These are phyloP conservation scores for Protomyces lactucae-debilis DNA, from an alignment of 1,139 yeast species.

Conservation along the genomic window DNA sequence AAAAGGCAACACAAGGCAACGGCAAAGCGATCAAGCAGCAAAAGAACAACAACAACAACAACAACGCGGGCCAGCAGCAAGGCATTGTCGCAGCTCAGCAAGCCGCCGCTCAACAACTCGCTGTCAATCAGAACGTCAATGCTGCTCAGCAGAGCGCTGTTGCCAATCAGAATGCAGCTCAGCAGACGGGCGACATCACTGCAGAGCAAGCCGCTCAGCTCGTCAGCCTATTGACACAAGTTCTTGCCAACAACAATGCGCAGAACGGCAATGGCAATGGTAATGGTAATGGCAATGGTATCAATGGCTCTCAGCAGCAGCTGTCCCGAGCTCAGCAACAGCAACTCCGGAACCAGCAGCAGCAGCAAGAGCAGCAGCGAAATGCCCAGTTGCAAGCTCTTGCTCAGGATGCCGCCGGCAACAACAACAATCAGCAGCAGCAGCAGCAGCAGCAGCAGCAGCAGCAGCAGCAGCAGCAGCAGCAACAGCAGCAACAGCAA, in stretches of 20 bases:
- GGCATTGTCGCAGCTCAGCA: neutral
- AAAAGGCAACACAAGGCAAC: neutral
- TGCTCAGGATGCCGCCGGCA: no score
- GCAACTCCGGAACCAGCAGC: no score
- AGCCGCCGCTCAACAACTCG: neutral
- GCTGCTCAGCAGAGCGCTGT: neutral
- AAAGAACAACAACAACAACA: neutral
- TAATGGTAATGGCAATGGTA: neutral
- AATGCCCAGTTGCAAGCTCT: no score
- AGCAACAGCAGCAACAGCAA: no score
- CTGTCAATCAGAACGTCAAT: neutral
- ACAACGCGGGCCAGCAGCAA: neutral
- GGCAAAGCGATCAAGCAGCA: neutral
- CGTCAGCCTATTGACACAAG: neutral
- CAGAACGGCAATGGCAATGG: neutral
- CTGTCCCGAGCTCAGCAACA: no score
- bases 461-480: no score
- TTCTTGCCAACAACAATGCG: neutral
- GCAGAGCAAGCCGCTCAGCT: neutral
- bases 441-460: no score
- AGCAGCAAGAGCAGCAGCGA: no score
- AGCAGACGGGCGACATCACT: neutral
- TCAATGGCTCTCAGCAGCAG: no score
- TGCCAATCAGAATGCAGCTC: neutral
- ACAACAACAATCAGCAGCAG: no score